Percentiles rank a stretch among this genome's conserved stretches.
Evolutionary conservation across 768 basidiomycete species (phyloP).

Genomic region (Psilocybe subaeruginosa): DNA sequence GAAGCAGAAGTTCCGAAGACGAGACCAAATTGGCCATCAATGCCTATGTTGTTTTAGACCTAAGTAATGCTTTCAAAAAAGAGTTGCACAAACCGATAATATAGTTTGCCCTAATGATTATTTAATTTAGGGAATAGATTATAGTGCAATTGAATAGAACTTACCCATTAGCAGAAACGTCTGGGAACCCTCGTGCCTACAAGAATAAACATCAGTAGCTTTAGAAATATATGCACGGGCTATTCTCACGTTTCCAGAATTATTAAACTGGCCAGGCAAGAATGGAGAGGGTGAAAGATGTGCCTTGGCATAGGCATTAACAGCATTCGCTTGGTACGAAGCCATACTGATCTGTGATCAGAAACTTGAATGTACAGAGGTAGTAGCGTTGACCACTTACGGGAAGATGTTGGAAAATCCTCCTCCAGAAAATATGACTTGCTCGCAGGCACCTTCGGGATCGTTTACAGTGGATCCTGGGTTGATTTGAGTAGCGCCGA

Average conservation of each 20-base stretch:
- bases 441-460: constrained; percentile 47
- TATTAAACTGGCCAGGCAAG: constrained; percentile 45
- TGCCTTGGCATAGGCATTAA: constrained; percentile 38
- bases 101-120: constrained; percentile 36
- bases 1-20: constrained; percentile 48
- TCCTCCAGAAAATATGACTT: constrained; percentile 52
- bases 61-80: neutral
- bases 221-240: neutral
- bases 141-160: constrained; percentile 2
- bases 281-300: constrained; percentile 38
- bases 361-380: neutral
- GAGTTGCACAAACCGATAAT: constrained; percentile 33
- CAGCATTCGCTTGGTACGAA: constrained; percentile 46
- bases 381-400: constrained; percentile 19
- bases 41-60: constrained; percentile 22
- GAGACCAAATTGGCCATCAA: constrained; percentile 36
- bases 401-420: constrained; percentile 51
- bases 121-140: neutral
- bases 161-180: constrained; percentile 51
- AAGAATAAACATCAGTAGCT: neutral
- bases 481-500: constrained; percentile 54
- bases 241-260: constrained; percentile 37
- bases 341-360: constrained; percentile 34
- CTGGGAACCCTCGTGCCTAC: constrained; percentile 53
- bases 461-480: constrained; percentile 45